These are phyloP conservation scores for Teratosphaeriaceae sp. DNA, from an alignment of 2,329 filamentous ascomycete species.

Conservation along the genomic window DNA sequence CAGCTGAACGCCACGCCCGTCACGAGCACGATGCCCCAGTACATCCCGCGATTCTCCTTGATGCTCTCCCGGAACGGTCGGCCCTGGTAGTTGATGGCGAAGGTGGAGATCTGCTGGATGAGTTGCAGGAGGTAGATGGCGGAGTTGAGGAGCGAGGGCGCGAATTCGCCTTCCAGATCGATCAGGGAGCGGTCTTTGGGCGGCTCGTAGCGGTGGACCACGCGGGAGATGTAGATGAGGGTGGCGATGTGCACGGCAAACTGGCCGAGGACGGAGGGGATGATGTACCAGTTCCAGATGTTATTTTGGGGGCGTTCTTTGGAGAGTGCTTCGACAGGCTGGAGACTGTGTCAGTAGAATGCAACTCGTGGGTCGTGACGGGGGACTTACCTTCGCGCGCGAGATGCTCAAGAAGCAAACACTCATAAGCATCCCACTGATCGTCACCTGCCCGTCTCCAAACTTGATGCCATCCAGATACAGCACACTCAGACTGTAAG, in stretches of 20 bases:
- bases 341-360: constrained; percentile 24
- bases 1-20: constrained; percentile 88
- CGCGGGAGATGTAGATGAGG: constrained; percentile 86
- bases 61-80: constrained; percentile 95
- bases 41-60: constrained; percentile 95
- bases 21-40: constrained; percentile 88
- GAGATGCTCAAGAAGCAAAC: constrained; percentile 99
- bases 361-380: constrained; percentile 2
- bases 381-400: constrained; percentile 65
- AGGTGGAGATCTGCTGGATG: constrained; percentile 98
- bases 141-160: constrained; percentile 88
- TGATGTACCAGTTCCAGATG: constrained; percentile 99
- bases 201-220: constrained; percentile 77
- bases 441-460: constrained; percentile 95
- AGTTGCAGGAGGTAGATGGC: constrained; percentile 95
- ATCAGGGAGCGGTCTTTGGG: constrained; percentile 51
- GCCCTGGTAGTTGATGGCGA: constrained; percentile 98
- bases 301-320: constrained; percentile 97
- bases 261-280: constrained; percentile 92
- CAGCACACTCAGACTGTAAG: constrained; percentile 91
- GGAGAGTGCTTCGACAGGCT: constrained; percentile 86
- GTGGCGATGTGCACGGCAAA: constrained; percentile 94
- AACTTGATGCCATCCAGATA: constrained; percentile 99
- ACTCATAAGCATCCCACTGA: constrained; percentile 99
- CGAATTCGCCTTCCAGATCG: constrained; percentile 91